A percentile compares a stretch with the other conserved stretches of the same genome.
Conservation (phyloP, 2,329 filamentous ascomycete species). For the Ampelomyces quisqualis region DNA sequence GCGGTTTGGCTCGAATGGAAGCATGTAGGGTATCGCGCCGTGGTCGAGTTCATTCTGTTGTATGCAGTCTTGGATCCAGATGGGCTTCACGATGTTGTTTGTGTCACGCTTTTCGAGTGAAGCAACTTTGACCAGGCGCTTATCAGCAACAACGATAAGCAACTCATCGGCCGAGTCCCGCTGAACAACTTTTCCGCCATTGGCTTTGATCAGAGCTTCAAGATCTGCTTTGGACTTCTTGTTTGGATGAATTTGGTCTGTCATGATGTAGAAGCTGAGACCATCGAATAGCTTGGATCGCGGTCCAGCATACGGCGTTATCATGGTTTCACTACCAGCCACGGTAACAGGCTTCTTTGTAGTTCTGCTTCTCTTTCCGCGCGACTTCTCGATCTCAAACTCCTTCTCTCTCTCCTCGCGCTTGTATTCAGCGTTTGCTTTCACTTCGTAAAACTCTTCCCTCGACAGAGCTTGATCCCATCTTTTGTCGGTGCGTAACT, state of each 20-base stretch:
- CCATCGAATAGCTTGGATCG: slow-evolving; percentile 70
- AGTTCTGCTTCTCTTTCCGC: slow-evolving; percentile 64
- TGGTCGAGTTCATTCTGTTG: slow-evolving; percentile 58
- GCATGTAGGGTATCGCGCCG: slow-evolving; percentile 56
- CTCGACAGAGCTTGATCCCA: slow-evolving; percentile 80
- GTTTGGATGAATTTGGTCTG: slow-evolving; percentile 66
- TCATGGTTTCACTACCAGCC: slow-evolving; percentile 60
- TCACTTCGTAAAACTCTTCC: slow-evolving; percentile 73
- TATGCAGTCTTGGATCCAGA: slow-evolving; percentile 83
- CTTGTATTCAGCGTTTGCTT: slow-evolving; percentile 68
- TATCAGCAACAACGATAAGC: slow-evolving; percentile 77
- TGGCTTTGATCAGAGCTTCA: slow-evolving; percentile 76
- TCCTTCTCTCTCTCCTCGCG: slow-evolving; percentile 66
- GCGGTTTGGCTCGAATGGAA: slow-evolving; percentile 64
- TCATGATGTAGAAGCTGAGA: slow-evolving; percentile 79
- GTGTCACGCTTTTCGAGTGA: slow-evolving; percentile 73
- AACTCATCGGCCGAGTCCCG: slow-evolving; percentile 61
- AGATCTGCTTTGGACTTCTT: slow-evolving; percentile 78
- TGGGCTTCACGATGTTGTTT: slow-evolving; percentile 72
- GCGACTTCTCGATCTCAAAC: slow-evolving; percentile 67
- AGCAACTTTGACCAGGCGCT: slow-evolving; percentile 76
- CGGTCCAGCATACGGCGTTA: slow-evolving; percentile 57
- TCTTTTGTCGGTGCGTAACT: slow-evolving; percentile 74
- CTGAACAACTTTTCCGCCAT: slow-evolving; percentile 80
- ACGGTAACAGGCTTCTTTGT: slow-evolving; percentile 70